Evolutionary conservation across 2,329 filamentous ascomycete genomes (phyloP), one percentile per base, ranked within the genome.

Genomic region (Calonectria crousiana): DNA sequence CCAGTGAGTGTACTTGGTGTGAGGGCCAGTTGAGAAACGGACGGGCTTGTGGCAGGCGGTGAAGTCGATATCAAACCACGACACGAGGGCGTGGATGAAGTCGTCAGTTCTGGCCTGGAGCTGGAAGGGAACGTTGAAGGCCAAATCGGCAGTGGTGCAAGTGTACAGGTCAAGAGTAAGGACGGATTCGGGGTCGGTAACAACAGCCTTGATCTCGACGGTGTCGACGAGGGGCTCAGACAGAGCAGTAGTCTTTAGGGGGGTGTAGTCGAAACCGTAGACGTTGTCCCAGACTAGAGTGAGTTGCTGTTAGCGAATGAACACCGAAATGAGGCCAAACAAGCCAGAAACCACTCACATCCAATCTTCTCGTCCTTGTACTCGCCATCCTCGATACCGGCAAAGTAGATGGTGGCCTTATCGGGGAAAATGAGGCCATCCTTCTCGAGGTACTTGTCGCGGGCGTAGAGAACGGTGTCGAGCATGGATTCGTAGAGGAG

Each of bases 321-420:
- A 41, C 23, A 28, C 23, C 3, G n/a, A 13, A 4, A 20, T 30
- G 20, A 14, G 47, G 56, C 9, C 13, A 36, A 20, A n/a, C 26
- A n/a, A 4, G n/a, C 20, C 11, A 30, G 26, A 20, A 56, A 58
- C 20, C 65, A 87, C 95, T 89, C 86, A 98, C 96, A 99, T 86
- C 96, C 96, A 83, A 99, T 99, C 91, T 99, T 99, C 89, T 99
- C 97, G 77, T 98, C 96, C 90, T 98, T 98, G 92, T 99, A 99
- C 76, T 99, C 97, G 78, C 97, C 97, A 83, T 99, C 97, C 88
- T 99, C 97, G 76, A 99, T 99, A 83, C 94, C 97, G 74, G 95
- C 97, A 85, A 98, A 92, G 87, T 95, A 98, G 85, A 99, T 98
- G 81, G 95, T 98, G 67, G 97, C 97, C 91, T 98, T 98, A 88